phyloP scores from a whole-genome alignment of 495 filamentous ascomycete genomes.

The Hypoxylon perforatum region DNA sequence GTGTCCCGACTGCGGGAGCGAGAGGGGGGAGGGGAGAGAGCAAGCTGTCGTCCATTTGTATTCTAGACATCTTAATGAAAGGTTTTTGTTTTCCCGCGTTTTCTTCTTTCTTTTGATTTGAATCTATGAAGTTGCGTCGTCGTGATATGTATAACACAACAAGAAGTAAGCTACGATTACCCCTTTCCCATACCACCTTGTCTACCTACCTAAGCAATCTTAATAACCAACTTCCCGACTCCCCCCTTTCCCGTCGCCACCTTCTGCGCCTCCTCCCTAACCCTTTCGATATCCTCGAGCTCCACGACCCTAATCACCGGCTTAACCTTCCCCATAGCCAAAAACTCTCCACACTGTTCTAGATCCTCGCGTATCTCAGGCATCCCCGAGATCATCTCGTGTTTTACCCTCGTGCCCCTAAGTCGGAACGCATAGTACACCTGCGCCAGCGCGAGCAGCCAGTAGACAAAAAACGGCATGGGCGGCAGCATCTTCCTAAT shows the following conservation, averaged over 20 bases:
- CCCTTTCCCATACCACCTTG: neutral
- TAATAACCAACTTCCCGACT: slow-evolving; percentile 65
- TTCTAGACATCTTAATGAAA: too few relatives aligned
- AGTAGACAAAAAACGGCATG: slow-evolving; percentile 48
- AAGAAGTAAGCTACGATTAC: neutral
- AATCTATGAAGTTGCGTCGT: too few relatives aligned
- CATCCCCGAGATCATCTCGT: slow-evolving; percentile 53
- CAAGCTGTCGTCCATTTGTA: too few relatives aligned
- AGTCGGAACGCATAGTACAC: slow-evolving; percentile 49
- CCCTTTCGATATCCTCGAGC: slow-evolving; percentile 57
- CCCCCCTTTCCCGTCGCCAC: slow-evolving; percentile 65
- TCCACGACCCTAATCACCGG: slow-evolving; percentile 55
- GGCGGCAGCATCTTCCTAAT: slow-evolving; percentile 50
- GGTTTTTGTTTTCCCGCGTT: too few relatives aligned
- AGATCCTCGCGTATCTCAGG: slow-evolving; percentile 51
- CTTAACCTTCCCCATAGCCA: slow-evolving; percentile 60
- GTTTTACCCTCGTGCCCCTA: slow-evolving; percentile 53
- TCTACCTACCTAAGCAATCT: slow-evolving; percentile 45
- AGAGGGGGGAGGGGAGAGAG: too few relatives aligned
- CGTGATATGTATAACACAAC: too few relatives aligned
- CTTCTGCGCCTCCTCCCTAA: slow-evolving; percentile 58
- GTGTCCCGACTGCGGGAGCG: too few relatives aligned
- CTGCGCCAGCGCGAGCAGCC: slow-evolving; percentile 51
- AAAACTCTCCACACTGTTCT: slow-evolving; percentile 52
- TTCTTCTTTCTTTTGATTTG: too few relatives aligned